Percentiles rank a stretch among this genome's conserved stretches.
Evolutionary conservation across 2,329 filamentous ascomycete species (phyloP).

Genomic region (Penicillium sp.): DNA sequence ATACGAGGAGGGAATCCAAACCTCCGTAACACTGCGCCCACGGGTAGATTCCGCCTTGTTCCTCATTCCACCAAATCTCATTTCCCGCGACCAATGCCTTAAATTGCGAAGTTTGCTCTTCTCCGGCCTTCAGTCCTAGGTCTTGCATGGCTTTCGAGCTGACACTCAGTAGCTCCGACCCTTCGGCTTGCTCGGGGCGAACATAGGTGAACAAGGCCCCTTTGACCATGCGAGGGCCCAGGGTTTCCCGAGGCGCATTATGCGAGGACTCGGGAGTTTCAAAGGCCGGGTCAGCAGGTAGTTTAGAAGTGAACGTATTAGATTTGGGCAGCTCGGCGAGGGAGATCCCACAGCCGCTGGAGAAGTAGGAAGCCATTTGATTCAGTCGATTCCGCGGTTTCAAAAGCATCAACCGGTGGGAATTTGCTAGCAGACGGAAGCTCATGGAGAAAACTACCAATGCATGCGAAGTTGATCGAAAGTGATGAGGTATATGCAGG

Average conservation of each 20-base stretch:
- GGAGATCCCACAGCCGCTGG: slow-evolving; percentile 33
- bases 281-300: slow-evolving; percentile 76
- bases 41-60: slow-evolving; percentile 80
- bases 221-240: slow-evolving; percentile 80
- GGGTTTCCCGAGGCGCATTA: slow-evolving; percentile 71
- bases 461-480: no score
- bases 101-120: slow-evolving; percentile 73
- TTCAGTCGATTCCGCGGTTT: slow-evolving; percentile 34
- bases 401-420: slow-evolving; percentile 29
- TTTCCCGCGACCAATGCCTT: slow-evolving; percentile 78
- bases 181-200: slow-evolving; percentile 70
- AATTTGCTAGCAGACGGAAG: slow-evolving; percentile 6
- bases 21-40: slow-evolving; percentile 99
- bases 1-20: slow-evolving; percentile 50
- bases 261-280: slow-evolving; percentile 82
- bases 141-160: slow-evolving; percentile 78
- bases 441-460: slow-evolving; percentile 1
- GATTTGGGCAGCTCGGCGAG: slow-evolving; percentile 61
- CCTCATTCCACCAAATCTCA: slow-evolving; percentile 72
- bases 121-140: slow-evolving; percentile 70
- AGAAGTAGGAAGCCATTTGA: slow-evolving; percentile 50
- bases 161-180: slow-evolving; percentile 77
- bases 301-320: slow-evolving; percentile 63
- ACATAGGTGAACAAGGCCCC: slow-evolving; percentile 89
- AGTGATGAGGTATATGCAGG: not conserved